Percentiles rank a stretch among this genome's conserved stretches.
These are phyloP conservation scores for Neopestalotiopsis sp. DNA, from an alignment of 2,329 filamentous ascomycete species.

Conservation along the genomic window DNA sequence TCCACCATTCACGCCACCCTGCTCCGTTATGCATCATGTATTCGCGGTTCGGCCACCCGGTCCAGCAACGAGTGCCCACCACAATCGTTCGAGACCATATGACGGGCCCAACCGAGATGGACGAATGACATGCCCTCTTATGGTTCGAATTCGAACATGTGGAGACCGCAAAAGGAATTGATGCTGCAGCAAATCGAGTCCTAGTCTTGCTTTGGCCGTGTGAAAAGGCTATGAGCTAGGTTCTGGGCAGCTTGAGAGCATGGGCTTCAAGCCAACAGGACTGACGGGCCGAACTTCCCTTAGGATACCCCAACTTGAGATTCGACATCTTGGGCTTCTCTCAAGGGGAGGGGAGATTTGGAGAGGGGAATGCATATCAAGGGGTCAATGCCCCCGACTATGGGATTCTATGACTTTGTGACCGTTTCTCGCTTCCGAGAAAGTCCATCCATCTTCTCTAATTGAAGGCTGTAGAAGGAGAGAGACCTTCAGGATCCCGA, in stretches of 20 bases:
- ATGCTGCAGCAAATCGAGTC: not conserved
- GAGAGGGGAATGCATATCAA: slow-evolving; percentile 5
- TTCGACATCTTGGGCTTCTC: not conserved
- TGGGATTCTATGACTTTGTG: not conserved
- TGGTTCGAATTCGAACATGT: not conserved
- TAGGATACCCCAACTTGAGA: not conserved
- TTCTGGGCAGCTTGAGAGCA: not conserved
- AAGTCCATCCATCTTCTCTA: no score
- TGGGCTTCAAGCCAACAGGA: not conserved
- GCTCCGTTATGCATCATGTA: not conserved
- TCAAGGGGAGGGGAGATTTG: not conserved
- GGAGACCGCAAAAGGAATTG: not conserved
- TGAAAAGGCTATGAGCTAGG: not conserved
- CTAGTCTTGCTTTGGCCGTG: not conserved
- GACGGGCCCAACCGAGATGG: not conserved
- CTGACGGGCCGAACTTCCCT: slow-evolving; percentile 8
- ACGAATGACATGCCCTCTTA: slow-evolving; percentile 8
- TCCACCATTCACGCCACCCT: slow-evolving; percentile 11
- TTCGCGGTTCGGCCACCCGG: not conserved
- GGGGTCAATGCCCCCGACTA: not conserved
- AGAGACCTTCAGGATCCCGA: not conserved
- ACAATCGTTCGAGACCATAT: not conserved
- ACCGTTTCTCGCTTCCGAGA: not conserved
- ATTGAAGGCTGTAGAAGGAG: not conserved
- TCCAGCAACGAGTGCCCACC: slow-evolving; percentile 4